Evolutionary conservation across 768 basidiomycete genomes (phyloP), one percentile per base, ranked within the genome.

Genomic region (Macrolepiota albuminosa): DNA sequence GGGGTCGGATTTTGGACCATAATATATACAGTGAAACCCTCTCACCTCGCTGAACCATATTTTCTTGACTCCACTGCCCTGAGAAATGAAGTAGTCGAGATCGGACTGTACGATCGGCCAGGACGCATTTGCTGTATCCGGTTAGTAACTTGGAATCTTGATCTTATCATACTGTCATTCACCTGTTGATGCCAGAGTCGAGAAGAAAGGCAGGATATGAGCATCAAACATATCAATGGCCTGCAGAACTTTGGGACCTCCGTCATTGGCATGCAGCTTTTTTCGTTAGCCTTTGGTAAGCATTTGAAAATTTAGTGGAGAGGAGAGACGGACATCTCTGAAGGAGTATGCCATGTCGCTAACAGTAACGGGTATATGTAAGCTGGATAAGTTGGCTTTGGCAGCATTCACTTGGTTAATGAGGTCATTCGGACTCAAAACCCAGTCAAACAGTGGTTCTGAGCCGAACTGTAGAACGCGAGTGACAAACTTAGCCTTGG

Each of bases 191-290:
- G 85, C 86, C 33, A 76, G 42, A 42, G 75, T 64, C 0, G 81
- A 78, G 69, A 89, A 89, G 73, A 89, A 88, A 2, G 88, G 88
- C 36, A 89, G 71, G 75, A 87, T 88, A 67, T 90, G 88, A 0
- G 80, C 81, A 62, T 89, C 84, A 52, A 90, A 83, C 49, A 78
- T 76, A 65, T 89, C 85, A 8, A 88, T 72, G 0, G 85, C 82
- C 58, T 81, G 72, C 58, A 90, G 72, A 16, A 88, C 81, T 49
- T 79, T 72, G 53, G 78, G 75, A 4, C 83, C 80, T 5, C 84
- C 83, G 42, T 77, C 80, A 11, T 71, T 67, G 58, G 78, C 75
- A 62, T 82, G 79, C 66, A 75, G 63, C 64, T 63, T 54, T 49
- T 33, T 14, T 14, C 13, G 53, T 33, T 36, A 51, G 52, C 56